Evolutionary conservation across 2,329 filamentous ascomycete genomes (phyloP).

Genomic region (Diaporthe humulicola): DNA sequence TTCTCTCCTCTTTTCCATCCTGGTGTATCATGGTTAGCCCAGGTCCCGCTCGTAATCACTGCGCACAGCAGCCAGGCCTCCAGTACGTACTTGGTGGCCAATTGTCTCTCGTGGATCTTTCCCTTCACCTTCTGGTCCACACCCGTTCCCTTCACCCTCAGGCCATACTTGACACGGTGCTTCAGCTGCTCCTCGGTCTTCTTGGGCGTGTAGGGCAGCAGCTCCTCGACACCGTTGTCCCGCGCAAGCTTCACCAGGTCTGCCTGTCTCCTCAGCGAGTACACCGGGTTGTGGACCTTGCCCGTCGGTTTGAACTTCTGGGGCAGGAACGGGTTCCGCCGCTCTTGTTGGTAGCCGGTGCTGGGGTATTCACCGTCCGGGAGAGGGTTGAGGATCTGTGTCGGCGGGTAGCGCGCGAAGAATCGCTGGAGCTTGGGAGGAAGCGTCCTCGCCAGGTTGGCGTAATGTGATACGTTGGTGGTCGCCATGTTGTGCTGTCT

Average conservation of each 20-base stretch:
- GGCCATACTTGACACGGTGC: slow-evolving; percentile 81
- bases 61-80: not conserved
- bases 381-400: slow-evolving; percentile 63
- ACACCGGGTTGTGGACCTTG: slow-evolving; percentile 85
- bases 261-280: slow-evolving; percentile 88
- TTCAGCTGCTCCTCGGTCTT: slow-evolving; percentile 78
- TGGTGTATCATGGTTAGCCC: slow-evolving; percentile 55
- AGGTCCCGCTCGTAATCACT: slow-evolving; percentile 2
- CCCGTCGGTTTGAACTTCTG: slow-evolving; percentile 84
- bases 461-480: slow-evolving; percentile 51
- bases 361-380: slow-evolving; percentile 49
- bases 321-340: slow-evolving; percentile 85
- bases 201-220: slow-evolving; percentile 84
- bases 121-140: slow-evolving; percentile 95
- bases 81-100: slow-evolving; percentile 76
- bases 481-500: slow-evolving; percentile 40
- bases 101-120: slow-evolving; percentile 89
- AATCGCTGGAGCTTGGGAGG: slow-evolving; percentile 86
- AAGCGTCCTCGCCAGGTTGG: slow-evolving; percentile 77
- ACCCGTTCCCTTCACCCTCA: slow-evolving; percentile 93
- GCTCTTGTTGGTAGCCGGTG: slow-evolving; percentile 67
- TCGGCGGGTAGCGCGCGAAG: slow-evolving; percentile 90
- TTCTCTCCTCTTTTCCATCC: slow-evolving; percentile 88
- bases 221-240: slow-evolving; percentile 82
- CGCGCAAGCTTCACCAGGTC: slow-evolving; percentile 89